These are phyloP conservation scores for Limonium bicolor DNA, from an alignment of 148 eudicot genomes.

Conservation along the genomic window DNA sequence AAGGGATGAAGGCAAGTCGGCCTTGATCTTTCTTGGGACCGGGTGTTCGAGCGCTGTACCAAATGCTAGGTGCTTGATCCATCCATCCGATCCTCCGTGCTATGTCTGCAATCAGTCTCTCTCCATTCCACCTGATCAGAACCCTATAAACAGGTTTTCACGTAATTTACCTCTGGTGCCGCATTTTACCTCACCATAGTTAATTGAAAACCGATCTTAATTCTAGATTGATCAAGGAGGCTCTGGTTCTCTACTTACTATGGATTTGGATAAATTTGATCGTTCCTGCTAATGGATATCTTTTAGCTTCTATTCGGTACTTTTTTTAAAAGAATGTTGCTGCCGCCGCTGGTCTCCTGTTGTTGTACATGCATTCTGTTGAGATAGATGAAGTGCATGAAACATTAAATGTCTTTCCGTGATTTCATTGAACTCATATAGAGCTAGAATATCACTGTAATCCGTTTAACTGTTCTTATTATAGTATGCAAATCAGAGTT, in stretches of 20 bases:
- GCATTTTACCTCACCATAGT: background rate
- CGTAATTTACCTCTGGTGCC: background rate
- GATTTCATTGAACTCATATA: too few species aligned
- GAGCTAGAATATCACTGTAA: background rate
- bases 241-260: background rate
- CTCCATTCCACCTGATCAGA: constrained; percentile 40
- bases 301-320: background rate
- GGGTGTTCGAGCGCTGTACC: constrained; percentile 86
- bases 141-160: constrained; percentile 67
- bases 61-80: constrained; percentile 60
- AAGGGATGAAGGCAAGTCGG: constrained; percentile 21
- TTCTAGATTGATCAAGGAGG: background rate
- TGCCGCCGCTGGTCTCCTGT: too few species aligned
- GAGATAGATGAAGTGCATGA: too few species aligned
- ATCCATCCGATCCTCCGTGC: constrained; percentile 82
- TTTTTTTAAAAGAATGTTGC: too few species aligned
- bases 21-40: constrained; percentile 69
- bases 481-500: background rate
- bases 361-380: too few species aligned
- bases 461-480: background rate
- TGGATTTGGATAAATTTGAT: background rate
- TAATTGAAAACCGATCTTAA: background rate
- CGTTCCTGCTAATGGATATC: background rate
- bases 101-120: constrained; percentile 46
- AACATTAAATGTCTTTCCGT: too few species aligned